Conservation (phyloP, 352 stramenopile genomes). For the Globisporangium viniferum region DNA sequence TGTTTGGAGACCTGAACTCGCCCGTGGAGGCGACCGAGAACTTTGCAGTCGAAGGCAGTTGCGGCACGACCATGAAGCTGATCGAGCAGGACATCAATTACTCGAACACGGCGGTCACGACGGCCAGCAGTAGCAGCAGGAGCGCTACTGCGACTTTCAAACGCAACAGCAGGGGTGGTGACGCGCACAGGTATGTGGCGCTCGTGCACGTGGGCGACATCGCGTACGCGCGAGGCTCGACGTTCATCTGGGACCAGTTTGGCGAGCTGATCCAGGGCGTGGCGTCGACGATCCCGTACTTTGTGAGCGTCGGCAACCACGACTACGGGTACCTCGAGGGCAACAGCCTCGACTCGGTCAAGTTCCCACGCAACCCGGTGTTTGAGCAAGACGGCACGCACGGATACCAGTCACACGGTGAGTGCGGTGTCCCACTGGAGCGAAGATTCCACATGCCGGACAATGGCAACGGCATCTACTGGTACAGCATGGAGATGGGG, state of each 20-base stretch:
- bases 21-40: constrained; percentile 16
- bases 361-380: constrained; percentile 27
- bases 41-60: constrained; percentile 18
- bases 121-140: background rate
- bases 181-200: constrained; percentile 39
- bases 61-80: constrained; percentile 17
- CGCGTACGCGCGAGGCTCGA: constrained; percentile 64
- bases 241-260: constrained; percentile 85
- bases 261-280: constrained; percentile 77
- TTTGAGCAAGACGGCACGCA: constrained; percentile 32
- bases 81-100: constrained; percentile 13
- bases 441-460: constrained; percentile 77
- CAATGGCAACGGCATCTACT: constrained; percentile 49
- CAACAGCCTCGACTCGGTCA: constrained; percentile 19
- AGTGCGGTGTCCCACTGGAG: constrained; percentile 79
- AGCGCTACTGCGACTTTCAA: background rate
- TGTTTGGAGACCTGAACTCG: constrained; percentile 52
- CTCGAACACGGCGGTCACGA: background rate
- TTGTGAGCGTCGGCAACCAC: constrained; percentile 60
- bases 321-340: constrained; percentile 46
- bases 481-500: constrained; percentile 54
- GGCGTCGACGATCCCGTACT: constrained; percentile 66
- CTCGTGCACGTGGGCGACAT: constrained; percentile 85
- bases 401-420: constrained; percentile 57
- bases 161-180: background rate